Percentiles rank a stretch among this genome's conserved stretches.
phyloP scores from a whole-genome alignment of 192 early-diverging fungal species.

The Funneliformis mosseae region DNA sequence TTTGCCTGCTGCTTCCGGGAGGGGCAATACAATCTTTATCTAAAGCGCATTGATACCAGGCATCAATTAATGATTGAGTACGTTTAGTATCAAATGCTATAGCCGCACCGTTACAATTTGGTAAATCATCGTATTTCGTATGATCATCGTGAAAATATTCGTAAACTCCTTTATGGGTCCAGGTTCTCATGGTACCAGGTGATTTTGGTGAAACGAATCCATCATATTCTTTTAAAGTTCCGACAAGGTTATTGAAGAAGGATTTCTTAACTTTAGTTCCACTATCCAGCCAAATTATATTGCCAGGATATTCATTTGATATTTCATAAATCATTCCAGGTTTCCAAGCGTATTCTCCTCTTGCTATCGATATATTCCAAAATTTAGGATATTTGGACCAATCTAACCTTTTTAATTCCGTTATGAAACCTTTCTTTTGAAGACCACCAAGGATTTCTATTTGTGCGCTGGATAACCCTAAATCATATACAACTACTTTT shows the following conservation, averaged over 20 bases:
- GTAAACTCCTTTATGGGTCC: constrained; percentile 52
- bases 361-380: constrained; percentile 45
- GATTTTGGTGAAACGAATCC: constrained; percentile 52
- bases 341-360: constrained; percentile 61
- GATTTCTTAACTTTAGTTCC: constrained; percentile 39
- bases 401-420: constrained; percentile 42
- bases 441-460: not conserved
- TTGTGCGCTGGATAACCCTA: not conserved
- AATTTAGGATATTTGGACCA: constrained; percentile 49
- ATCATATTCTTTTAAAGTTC: constrained; percentile 38
- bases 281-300: constrained; percentile 54
- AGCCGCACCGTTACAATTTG: constrained; percentile 53
- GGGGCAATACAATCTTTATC: constrained; percentile 57
- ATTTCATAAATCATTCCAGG: constrained; percentile 50
- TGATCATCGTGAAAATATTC: constrained; percentile 42
- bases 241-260: constrained; percentile 37
- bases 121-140: constrained; percentile 33
- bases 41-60: constrained; percentile 48
- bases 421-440: constrained; percentile 36
- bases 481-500: not conserved
- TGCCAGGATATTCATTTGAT: constrained; percentile 25
- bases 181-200: constrained; percentile 34
- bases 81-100: constrained; percentile 50
- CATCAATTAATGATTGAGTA: constrained; percentile 41
- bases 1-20: constrained; percentile 46